Percentiles rank a stretch among this genome's conserved stretches.
These are phyloP conservation scores for Salix brachista DNA, from an alignment of 345 rosid genomes.

Conservation along the genomic window DNA sequence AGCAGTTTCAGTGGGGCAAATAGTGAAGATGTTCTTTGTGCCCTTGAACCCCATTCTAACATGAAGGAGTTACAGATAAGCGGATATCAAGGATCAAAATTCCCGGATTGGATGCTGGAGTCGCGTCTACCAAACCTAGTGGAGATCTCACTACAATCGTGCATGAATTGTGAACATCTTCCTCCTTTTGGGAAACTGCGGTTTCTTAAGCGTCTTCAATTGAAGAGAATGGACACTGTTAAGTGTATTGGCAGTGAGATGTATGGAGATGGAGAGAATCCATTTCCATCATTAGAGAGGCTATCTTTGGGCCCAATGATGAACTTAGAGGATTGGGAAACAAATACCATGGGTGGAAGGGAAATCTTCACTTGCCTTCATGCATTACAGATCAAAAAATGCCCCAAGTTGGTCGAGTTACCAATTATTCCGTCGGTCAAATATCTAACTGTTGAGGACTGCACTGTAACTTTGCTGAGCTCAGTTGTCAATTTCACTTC, in stretches of 20 bases:
- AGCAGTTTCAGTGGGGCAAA: background rate
- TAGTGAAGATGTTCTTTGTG: background rate
- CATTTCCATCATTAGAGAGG: background rate
- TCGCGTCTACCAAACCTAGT: background rate
- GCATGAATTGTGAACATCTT: slow-evolving; percentile 3
- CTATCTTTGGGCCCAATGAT: background rate
- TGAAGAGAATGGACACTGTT: no score
- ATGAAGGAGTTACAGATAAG: background rate
- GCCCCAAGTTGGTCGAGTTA: background rate
- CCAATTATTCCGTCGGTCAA: background rate
- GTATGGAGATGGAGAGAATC: no score
- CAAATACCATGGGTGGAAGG: background rate
- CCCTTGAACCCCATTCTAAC: background rate
- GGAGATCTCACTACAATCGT: background rate
- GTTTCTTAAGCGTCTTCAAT: no score
- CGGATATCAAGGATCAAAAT: background rate
- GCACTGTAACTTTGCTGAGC: background rate
- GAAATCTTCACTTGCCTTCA: background rate
- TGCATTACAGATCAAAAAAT: background rate
- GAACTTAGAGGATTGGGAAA: background rate
- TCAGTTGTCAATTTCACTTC: background rate
- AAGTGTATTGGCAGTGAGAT: no score
- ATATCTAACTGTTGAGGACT: background rate
- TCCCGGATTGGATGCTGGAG: slow-evolving; percentile 2
- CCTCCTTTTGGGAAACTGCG: background rate